These are phyloP conservation scores for Madurella mycetomatis DNA, from an alignment of 2,329 filamentous ascomycete species.

Conservation along the genomic window DNA sequence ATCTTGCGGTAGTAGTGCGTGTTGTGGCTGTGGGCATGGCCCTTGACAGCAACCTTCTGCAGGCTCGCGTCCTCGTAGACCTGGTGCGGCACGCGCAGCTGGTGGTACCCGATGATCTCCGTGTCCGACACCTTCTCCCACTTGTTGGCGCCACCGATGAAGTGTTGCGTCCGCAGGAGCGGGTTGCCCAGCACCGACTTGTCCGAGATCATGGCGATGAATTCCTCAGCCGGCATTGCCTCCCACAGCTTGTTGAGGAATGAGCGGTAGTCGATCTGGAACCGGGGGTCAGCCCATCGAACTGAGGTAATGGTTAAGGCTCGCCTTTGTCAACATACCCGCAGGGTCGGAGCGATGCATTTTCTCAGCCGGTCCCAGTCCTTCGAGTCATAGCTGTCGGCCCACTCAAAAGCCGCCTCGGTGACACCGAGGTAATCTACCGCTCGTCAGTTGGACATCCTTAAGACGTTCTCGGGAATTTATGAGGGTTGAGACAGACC, in stretches of 20 bases:
- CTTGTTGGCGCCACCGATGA: conserved; percentile 53
- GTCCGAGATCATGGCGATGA: conserved; percentile 55
- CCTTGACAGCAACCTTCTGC: conserved; percentile 50
- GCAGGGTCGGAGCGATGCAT: conserved; percentile 58
- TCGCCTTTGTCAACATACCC: conserved; percentile 31
- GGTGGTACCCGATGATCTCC: conserved; percentile 57
- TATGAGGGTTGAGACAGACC: conserved; percentile 13
- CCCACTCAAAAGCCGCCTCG: conserved; percentile 55
- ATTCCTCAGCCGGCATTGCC: conserved; percentile 58
- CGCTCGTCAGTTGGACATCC: conserved; percentile 51
- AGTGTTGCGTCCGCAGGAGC: conserved; percentile 60
- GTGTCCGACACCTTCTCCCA: conserved; percentile 55
- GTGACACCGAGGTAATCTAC: conserved; percentile 48
- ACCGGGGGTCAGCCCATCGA: conserved; percentile 5
- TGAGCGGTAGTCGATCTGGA: conserved; percentile 66
- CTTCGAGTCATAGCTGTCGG: conserved; percentile 62
- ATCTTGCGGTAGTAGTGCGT: conserved; percentile 55
- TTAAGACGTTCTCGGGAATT: background rate
- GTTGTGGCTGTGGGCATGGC: conserved; percentile 56
- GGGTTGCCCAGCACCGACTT: conserved; percentile 56
- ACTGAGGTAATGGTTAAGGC: background rate
- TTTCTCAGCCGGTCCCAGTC: conserved; percentile 57
- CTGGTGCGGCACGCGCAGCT: conserved; percentile 59
- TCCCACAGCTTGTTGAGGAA: conserved; percentile 59
- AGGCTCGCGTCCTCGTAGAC: conserved; percentile 51